Percentiles rank a stretch among this genome's conserved stretches.
Conservation (phyloP, 208 protist species). For the Trypanosoma grayi region DNA sequence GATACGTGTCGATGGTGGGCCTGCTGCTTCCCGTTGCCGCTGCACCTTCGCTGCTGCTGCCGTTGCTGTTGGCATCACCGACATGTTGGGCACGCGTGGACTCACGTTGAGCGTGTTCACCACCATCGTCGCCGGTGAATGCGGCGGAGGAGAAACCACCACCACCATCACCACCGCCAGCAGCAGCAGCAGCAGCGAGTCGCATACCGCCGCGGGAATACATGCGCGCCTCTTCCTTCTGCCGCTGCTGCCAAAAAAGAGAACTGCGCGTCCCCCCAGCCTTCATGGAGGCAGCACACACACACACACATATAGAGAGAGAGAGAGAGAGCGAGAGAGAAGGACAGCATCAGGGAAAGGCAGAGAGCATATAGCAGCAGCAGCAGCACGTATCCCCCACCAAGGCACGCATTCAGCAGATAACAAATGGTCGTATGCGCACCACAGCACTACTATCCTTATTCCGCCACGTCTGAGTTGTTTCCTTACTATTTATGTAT, state of each 20-base stretch:
- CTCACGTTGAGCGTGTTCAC: constrained; percentile 17
- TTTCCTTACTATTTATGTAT: too few species aligned
- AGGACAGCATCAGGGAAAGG: background rate
- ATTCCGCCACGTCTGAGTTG: too few species aligned
- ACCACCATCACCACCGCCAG: background rate
- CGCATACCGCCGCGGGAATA: background rate
- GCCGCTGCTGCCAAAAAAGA: background rate
- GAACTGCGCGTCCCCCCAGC: too few species aligned
- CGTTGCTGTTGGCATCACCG: constrained; percentile 1
- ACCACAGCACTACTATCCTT: background rate
- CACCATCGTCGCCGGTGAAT: constrained; percentile 64
- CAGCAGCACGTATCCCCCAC: too few species aligned
- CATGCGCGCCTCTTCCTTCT: background rate
- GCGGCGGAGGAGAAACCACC: constrained; percentile 67
- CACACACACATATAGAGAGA: constrained; percentile 5
- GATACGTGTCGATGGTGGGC: constrained; percentile 78
- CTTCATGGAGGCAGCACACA: too few species aligned
- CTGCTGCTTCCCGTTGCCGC: too few species aligned
- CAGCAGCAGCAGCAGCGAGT: background rate
- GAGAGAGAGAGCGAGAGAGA: background rate
- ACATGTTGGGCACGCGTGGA: constrained; percentile 14
- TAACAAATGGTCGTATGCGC: background rate
- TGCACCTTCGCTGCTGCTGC: too few species aligned
- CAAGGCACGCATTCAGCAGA: too few species aligned
- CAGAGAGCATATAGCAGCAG: too few species aligned